Percentiles rank a stretch among this genome's conserved stretches.
These are phyloP conservation scores for Blumeriella jaapii DNA, from an alignment of 2,329 filamentous ascomycete genomes.

Conservation along the genomic window DNA sequence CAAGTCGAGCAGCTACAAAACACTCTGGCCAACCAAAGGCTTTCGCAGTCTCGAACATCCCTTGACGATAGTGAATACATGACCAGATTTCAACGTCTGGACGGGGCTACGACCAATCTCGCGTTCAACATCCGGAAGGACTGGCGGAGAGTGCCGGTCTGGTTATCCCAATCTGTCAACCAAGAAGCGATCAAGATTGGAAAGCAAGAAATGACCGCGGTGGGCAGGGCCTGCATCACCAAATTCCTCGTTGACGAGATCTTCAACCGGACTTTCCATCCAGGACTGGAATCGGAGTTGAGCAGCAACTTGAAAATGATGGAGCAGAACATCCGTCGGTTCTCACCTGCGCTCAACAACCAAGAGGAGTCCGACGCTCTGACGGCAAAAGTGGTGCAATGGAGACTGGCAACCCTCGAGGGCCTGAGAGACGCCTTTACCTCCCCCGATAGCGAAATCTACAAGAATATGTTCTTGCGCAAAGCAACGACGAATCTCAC, in stretches of 20 bases:
- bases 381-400: conserved; percentile 77
- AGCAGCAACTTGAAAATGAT: conserved; percentile 74
- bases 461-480: conserved; percentile 58
- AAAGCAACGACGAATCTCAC: conserved; percentile 58
- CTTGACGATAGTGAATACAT: conserved; percentile 92
- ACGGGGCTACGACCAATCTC: conserved; percentile 88
- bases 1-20: conserved; percentile 95
- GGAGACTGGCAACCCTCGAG: conserved; percentile 88
- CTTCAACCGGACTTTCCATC: conserved; percentile 88
- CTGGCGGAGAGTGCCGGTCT: conserved; percentile 71
- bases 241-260: conserved; percentile 86
- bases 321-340: conserved; percentile 74
- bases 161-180: conserved; percentile 72
- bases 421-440: conserved; percentile 65
- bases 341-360: conserved; percentile 60
- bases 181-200: conserved; percentile 75
- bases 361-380: conserved; percentile 85
- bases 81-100: conserved; percentile 78
- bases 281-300: conserved; percentile 64
- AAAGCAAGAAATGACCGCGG: conserved; percentile 95
- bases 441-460: conserved; percentile 51
- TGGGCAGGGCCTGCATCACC: conserved; percentile 79
- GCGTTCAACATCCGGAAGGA: conserved; percentile 94
- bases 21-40: conserved; percentile 88
- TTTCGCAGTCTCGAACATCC: conserved; percentile 87